These are phyloP conservation scores for Jaltomata sinuosa DNA, from an alignment of 257 asterid genomes.

Conservation along the genomic window DNA sequence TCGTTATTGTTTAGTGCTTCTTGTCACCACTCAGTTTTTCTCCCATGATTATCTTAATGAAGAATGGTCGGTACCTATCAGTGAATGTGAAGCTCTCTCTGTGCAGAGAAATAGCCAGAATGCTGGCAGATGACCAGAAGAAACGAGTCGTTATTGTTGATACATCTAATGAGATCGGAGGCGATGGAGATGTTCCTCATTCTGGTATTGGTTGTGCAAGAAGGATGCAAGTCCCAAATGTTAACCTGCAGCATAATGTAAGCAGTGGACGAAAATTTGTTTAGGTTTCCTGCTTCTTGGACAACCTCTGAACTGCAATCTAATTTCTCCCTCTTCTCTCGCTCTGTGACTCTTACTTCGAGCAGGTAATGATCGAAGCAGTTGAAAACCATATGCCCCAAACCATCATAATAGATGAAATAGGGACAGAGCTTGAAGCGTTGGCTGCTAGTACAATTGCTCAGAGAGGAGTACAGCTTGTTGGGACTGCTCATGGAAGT, in stretches of 20 bases:
- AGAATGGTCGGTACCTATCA: not conserved
- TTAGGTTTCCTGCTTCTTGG: not conserved
- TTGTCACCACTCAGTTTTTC: not conserved
- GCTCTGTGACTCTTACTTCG: not conserved
- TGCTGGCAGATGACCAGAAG: slow-evolving; percentile 80
- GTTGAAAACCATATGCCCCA: slow-evolving; percentile 99
- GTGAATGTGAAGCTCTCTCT: not conserved
- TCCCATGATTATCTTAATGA: not conserved
- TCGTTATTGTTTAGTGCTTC: not conserved
- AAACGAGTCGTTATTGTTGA: slow-evolving; percentile 95
- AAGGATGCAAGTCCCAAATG: slow-evolving; percentile 98
- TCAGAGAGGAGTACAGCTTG: slow-evolving; percentile 99
- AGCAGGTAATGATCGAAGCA: slow-evolving; percentile 97
- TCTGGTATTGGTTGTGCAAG: slow-evolving; percentile 96
- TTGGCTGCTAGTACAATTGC: slow-evolving; percentile 97
- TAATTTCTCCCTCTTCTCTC: not conserved
- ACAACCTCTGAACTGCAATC: not conserved
- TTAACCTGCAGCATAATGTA: slow-evolving; percentile 91
- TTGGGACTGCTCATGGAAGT: slow-evolving; percentile 94
- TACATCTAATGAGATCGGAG: slow-evolving; percentile 97
- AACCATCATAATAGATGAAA: slow-evolving; percentile 89
- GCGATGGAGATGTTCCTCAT: slow-evolving; percentile 98
- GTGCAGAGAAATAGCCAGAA: slow-evolving; percentile 90
- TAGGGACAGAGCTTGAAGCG: slow-evolving; percentile 96
- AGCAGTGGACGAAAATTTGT: slow-evolving; percentile 13